Evolutionary conservation across 176 grass and related monocot genomes (phyloP).

Genomic region (Lolium rigidum): DNA sequence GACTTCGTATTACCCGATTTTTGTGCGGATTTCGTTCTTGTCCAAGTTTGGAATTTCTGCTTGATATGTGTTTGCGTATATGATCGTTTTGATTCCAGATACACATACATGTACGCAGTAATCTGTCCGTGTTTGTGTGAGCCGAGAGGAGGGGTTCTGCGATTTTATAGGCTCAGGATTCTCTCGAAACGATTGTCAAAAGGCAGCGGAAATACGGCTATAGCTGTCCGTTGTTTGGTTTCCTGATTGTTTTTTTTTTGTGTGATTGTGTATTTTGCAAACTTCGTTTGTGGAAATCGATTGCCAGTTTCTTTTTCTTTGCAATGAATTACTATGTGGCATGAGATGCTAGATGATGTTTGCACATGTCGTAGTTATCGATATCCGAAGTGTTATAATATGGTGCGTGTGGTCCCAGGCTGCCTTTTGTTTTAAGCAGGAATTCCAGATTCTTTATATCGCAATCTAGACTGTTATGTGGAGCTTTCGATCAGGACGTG

Average conservation of each 20-base stretch:
- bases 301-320: not conserved
- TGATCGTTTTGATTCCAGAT: not conserved
- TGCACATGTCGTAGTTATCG: constrained; percentile 6
- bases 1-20: not conserved
- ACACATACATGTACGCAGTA: not conserved
- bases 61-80: not conserved
- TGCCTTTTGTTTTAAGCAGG: constrained; percentile 8
- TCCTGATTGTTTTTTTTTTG: not conserved
- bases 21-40: not conserved
- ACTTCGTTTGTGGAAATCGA: not conserved
- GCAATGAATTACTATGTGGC: not conserved
- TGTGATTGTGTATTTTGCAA: not conserved
- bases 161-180: not conserved
- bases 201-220: not conserved
- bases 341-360: constrained; percentile 27
- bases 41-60: not conserved
- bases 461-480: not conserved
- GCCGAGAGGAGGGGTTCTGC: not conserved
- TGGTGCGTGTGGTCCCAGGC: not conserved
- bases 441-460: not conserved
- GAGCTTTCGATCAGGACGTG: constrained; percentile 2
- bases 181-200: not conserved
- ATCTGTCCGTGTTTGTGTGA: not conserved
- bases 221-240: not conserved
- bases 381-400: constrained; percentile 20